Evolutionary conservation across 768 basidiomycete species (phyloP), one percentile per base, ranked within the genome.

Genomic region (Lyophyllum semitale): DNA sequence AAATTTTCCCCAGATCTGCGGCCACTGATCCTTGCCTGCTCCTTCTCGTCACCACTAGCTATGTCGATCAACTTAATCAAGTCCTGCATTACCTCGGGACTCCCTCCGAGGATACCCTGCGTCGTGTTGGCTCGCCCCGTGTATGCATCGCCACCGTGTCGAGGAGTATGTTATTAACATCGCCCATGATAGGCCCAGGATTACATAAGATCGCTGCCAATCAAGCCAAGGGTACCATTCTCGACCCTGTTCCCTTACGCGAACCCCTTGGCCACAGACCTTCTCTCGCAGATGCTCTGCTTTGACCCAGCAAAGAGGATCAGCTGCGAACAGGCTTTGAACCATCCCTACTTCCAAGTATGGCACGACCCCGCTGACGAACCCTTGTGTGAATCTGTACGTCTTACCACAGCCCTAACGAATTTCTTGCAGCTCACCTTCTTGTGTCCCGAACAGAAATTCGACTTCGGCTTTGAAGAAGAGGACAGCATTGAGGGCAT

Each of bases 351-450:
- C 74, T 75, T 93, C 57, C 84, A 90, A 57, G 97, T 98, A 11
- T 99, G 97, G 97, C 95, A 98, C 67, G 97, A 98, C 70, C 95
- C 95, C 18, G 85, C 91, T 9, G 95, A 98, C 68, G 95, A 97
- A 70, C 95, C 95, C 0, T 63, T 83, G 33, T 97, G 94, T 70
- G 85, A 91, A 33, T 71, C 81, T 46, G 94, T 93, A 62, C 63
- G 79, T 72, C 3, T 20, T 48, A 35, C 22, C 26, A 8, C 38
- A 17, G 7, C 23, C 51, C 23, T 7, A 1, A 4, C 25, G 26
- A 38, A 48, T 7, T 26, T 37, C 5, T 42, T 20, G 17, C 3
- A 26, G 25, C 33, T 35, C 5, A 42, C 25, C 17, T 23, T 40
- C 12, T 32, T n/a, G 15, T 37, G 17, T 44, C 5, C 12, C 26